Percentiles rank a stretch among this genome's conserved stretches.
Conservation (phyloP, 495 filamentous ascomycete genomes). For the Physcia stellaris region DNA sequence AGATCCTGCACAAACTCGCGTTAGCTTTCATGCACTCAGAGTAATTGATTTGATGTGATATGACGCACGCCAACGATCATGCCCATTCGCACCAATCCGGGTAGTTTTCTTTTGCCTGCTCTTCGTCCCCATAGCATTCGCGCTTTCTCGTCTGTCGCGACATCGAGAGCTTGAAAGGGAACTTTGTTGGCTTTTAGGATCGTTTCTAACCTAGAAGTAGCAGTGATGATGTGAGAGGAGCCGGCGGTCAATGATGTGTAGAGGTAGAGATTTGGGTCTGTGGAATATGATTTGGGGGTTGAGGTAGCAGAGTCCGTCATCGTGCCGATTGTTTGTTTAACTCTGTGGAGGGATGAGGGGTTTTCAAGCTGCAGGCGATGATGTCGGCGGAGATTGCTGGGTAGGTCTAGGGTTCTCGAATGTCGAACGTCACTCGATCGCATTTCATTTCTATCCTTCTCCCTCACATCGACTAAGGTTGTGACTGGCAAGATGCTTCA, state of each 20-base stretch:
- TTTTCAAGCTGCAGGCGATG: too few relatives aligned
- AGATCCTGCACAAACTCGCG: constrained; percentile 60
- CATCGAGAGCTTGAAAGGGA: constrained; percentile 81
- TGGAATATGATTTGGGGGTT: constrained; percentile 43
- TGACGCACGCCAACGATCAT: constrained; percentile 68
- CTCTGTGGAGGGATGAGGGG: too few relatives aligned
- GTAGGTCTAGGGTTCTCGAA: too few relatives aligned
- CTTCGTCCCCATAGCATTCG: constrained; percentile 81
- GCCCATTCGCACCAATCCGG: constrained; percentile 78
- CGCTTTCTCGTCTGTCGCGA: constrained; percentile 83
- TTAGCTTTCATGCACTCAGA: too few relatives aligned
- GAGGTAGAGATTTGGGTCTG: constrained; percentile 74
- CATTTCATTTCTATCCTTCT: too few relatives aligned
- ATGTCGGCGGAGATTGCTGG: too few relatives aligned
- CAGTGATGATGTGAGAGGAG: constrained; percentile 94
- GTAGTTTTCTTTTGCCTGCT: constrained; percentile 67
- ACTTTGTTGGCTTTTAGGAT: constrained; percentile 93
- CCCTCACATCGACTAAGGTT: too few relatives aligned
- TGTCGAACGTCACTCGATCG: too few relatives aligned
- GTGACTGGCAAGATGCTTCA: too few relatives aligned
- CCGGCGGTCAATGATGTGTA: constrained; percentile 93
- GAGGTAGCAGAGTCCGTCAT: constrained; percentile 40
- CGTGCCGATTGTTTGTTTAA: constrained; percentile 2
- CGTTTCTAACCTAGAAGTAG: constrained; percentile 86
- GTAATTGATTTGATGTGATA: neutral